Conservation (phyloP, 2,329 filamentous ascomycete species). For the Colletotrichum euphorbiae region DNA sequence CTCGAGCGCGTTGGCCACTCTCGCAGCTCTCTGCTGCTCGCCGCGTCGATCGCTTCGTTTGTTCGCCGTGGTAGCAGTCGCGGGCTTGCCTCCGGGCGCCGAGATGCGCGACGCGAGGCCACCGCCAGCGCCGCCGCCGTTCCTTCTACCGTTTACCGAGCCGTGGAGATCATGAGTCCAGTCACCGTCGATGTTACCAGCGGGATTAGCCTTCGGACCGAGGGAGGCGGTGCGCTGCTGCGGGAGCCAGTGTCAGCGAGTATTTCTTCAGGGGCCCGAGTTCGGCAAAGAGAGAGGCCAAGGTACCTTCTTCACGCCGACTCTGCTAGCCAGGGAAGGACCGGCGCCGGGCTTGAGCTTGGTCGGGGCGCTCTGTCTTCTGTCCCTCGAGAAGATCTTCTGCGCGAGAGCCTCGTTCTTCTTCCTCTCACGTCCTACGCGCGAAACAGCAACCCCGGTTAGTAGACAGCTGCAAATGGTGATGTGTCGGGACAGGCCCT, state of each 20-base stretch:
- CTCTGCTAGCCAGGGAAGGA: conserved; percentile 75
- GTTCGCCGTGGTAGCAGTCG: conserved; percentile 24
- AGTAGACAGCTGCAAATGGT: conserved; percentile 1
- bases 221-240: conserved; percentile 46
- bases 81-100: conserved; percentile 50
- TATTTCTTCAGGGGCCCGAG: conserved; percentile 39
- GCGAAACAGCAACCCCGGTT: conserved; percentile 17
- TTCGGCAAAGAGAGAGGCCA: neutral
- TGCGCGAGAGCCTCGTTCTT: conserved; percentile 79
- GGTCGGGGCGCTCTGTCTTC: conserved; percentile 67
- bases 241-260: conserved; percentile 25
- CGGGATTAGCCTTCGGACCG: conserved; percentile 51
- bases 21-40: conserved; percentile 52
- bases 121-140: conserved; percentile 41
- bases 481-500: conserved; percentile 34
- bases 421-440: conserved; percentile 73
- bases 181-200: conserved; percentile 72
- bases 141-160: conserved; percentile 49
- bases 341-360: conserved; percentile 58
- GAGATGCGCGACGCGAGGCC: conserved; percentile 62
- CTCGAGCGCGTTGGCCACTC: conserved; percentile 60
- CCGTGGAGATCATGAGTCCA: conserved; percentile 79
- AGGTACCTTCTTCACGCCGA: conserved; percentile 77
- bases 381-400: conserved; percentile 74
- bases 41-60: conserved; percentile 43